Conservation (phyloP, 2,329 filamentous ascomycete genomes). For the Penicillium rolfsii region DNA sequence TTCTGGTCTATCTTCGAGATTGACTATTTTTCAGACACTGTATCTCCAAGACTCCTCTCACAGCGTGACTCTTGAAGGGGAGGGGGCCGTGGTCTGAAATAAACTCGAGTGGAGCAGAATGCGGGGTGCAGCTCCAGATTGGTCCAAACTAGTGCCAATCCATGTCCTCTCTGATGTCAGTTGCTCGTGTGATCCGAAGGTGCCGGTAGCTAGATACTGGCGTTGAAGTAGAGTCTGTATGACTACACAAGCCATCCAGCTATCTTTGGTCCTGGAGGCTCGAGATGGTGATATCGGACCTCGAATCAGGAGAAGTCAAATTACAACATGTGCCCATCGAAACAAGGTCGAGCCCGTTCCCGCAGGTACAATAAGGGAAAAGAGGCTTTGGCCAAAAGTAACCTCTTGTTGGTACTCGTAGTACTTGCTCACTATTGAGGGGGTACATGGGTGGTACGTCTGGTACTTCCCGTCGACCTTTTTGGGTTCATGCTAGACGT, state of each 20-base stretch:
- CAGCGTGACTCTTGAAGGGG: background rate
- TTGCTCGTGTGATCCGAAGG: conserved; percentile 37
- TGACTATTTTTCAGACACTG: background rate
- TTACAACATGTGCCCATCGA: background rate
- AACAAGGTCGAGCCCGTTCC: conserved; percentile 5
- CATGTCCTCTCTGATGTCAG: conserved; percentile 34
- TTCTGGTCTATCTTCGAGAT: background rate
- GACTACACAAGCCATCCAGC: background rate
- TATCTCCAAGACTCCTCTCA: background rate
- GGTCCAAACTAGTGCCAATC: conserved; percentile 11
- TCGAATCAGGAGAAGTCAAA: background rate
- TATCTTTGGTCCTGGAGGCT: background rate
- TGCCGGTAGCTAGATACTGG: conserved; percentile 18
- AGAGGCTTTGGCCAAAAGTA: background rate
- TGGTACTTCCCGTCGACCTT: background rate
- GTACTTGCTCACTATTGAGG: too few species aligned
- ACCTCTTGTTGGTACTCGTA: background rate
- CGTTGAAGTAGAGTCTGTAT: background rate
- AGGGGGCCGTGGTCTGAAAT: conserved; percentile 10
- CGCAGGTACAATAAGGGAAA: background rate
- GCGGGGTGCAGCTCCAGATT: conserved; percentile 43
- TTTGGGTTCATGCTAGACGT: conserved; percentile 9
- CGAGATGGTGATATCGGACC: background rate
- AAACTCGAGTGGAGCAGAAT: conserved; percentile 33
- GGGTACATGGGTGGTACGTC: background rate